Evolutionary conservation across 805 yeast species (phyloP).

Genomic region (Wickerhamiella vanderwaltii): DNA sequence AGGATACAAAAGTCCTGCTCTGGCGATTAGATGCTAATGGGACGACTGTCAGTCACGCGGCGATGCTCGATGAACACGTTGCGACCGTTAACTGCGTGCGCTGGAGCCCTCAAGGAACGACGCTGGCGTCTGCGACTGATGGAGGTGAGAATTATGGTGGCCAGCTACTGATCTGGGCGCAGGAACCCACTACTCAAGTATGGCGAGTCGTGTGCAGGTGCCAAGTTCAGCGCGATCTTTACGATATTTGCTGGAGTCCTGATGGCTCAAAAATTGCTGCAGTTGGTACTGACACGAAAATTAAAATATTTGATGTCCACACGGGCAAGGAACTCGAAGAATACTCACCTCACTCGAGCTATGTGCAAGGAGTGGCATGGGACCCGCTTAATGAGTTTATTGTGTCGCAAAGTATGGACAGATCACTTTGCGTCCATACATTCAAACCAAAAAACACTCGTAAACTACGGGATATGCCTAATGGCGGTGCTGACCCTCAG

Average conservation of each 20-base stretch:
- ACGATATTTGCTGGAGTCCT: conserved; percentile 91
- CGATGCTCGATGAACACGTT: conserved; percentile 76
- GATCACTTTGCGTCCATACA: conserved; percentile 62
- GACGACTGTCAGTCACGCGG: conserved; percentile 45
- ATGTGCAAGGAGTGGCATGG: conserved; percentile 95
- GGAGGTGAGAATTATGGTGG: conserved; percentile 98
- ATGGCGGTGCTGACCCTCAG: background rate
- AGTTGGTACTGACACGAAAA: conserved; percentile 82
- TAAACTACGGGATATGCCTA: conserved; percentile 1
- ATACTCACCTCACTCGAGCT: conserved; percentile 67
- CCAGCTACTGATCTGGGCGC: conserved; percentile 66
- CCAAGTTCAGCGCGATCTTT: conserved; percentile 55
- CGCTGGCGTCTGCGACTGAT: conserved; percentile 85
- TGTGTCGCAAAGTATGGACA: conserved; percentile 83
- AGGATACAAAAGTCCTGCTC: conserved; percentile 66
- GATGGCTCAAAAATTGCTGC: conserved; percentile 62
- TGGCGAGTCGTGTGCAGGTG: conserved; percentile 35
- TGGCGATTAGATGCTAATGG: conserved; percentile 27
- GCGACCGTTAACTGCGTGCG: conserved; percentile 90
- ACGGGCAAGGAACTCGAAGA: conserved; percentile 48
- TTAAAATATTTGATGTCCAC: conserved; percentile 50
- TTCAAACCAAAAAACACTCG: conserved; percentile 22
- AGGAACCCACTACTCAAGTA: conserved; percentile 45
- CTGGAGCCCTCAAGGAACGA: conserved; percentile 57
- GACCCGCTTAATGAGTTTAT: conserved; percentile 71